phyloP scores from a whole-genome alignment of 345 rosid genomes.

The Boechera divaricarpa region DNA sequence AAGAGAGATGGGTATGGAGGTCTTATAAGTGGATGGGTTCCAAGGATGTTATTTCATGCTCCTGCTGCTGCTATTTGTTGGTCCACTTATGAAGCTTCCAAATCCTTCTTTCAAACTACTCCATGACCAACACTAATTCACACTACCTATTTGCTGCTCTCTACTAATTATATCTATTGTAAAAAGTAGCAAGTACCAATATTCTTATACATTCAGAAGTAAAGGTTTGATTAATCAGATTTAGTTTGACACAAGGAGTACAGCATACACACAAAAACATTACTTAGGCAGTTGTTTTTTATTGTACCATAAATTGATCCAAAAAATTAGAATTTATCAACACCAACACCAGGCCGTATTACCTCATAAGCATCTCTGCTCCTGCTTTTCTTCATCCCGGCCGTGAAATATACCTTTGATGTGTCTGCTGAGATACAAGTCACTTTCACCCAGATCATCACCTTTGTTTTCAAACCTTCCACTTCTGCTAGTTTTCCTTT shows the following conservation, averaged over 20 bases:
- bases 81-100: conserved; percentile 10
- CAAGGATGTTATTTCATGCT: conserved; percentile 7
- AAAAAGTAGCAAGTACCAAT: conserved; percentile 12
- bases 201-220: conserved; percentile 18
- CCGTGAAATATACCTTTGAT: conserved; percentile 76
- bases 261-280: conserved; percentile 29
- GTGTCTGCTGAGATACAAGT: conserved; percentile 67
- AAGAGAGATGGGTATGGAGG: not conserved
- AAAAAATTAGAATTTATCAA: conserved; percentile 71
- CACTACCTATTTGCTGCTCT: not conserved
- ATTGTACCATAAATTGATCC: conserved; percentile 16
- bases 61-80: conserved; percentile 23
- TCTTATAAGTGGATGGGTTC: not conserved
- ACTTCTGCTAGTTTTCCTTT: conserved; percentile 84
- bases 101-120: conserved; percentile 20
- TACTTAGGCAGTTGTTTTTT: not conserved
- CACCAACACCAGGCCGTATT: conserved; percentile 63
- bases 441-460: conserved; percentile 90
- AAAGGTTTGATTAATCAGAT: conserved; percentile 28
- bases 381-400: conserved; percentile 81
- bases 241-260: not conserved
- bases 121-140: conserved; percentile 11
- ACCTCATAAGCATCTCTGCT: conserved; percentile 85
- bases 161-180: not conserved
- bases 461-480: conserved; percentile 92